These are phyloP conservation scores for Candida nanaspora DNA, from an alignment of 805 yeast species.

Conservation along the genomic window DNA sequence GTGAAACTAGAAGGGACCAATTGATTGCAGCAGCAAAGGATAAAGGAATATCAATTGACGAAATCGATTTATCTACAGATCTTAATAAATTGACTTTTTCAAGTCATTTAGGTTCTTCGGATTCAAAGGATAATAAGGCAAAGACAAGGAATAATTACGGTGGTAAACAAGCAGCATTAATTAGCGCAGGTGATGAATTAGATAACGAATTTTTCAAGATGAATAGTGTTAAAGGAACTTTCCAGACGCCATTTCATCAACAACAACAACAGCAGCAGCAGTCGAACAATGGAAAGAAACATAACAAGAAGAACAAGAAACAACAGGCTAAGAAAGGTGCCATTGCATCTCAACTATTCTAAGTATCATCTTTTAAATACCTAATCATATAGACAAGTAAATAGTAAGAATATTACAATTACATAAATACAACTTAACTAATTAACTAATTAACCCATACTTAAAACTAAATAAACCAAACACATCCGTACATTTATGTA, in stretches of 20 bases:
- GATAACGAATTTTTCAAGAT: constrained; percentile 81
- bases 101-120: constrained; percentile 56
- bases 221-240: constrained; percentile 54
- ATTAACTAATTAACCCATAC: too few relatives aligned
- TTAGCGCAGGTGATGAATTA: constrained; percentile 72
- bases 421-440: too few relatives aligned
- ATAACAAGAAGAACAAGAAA: constrained; percentile 43
- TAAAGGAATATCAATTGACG: constrained; percentile 43
- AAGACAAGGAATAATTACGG: constrained; percentile 57
- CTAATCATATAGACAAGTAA: too few relatives aligned
- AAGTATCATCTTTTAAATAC: too few relatives aligned
- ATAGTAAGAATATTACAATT: too few relatives aligned
- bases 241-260: constrained; percentile 73
- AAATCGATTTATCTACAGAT: constrained; percentile 62
- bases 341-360: constrained; percentile 4
- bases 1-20: constrained; percentile 70
- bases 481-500: too few relatives aligned
- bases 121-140: constrained; percentile 28
- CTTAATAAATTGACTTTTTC: constrained; percentile 71
- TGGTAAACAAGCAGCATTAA: constrained; percentile 75
- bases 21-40: constrained; percentile 53
- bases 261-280: constrained; percentile 7
- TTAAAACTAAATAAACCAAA: too few relatives aligned
- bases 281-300: constrained; percentile 47
- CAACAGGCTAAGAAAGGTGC: constrained; percentile 7